Conservation (phyloP, 495 filamentous ascomycete genomes). For the Neurospora sp. region DNA sequence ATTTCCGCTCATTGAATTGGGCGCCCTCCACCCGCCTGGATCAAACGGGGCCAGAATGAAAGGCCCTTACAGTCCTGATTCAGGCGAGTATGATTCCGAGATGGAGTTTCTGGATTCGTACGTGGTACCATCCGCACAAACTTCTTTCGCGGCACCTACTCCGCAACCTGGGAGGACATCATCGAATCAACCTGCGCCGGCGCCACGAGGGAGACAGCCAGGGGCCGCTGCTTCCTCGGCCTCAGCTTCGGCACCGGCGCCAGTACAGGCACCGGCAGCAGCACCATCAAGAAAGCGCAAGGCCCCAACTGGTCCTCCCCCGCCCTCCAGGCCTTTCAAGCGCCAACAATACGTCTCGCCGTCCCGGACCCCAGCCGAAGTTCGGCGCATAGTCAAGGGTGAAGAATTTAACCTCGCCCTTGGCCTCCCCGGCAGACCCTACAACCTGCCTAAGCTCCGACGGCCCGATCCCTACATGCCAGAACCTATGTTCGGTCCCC, state of each 20-base stretch:
- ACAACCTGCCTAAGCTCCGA: background rate
- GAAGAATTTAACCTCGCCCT: background rate
- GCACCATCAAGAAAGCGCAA: background rate
- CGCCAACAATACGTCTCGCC: background rate
- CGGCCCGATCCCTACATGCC: background rate
- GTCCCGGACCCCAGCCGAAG: background rate
- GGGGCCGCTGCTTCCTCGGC: too few species aligned
- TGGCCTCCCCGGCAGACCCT: background rate
- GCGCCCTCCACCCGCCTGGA: background rate
- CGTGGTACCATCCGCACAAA: background rate
- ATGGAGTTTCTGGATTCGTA: background rate
- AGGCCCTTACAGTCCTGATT: background rate
- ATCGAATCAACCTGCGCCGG: background rate
- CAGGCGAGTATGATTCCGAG: background rate
- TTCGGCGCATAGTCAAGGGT: background rate
- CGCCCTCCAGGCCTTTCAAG: background rate
- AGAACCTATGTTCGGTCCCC: too few species aligned
- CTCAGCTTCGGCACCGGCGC: background rate
- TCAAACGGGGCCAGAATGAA: background rate
- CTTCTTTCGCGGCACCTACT: background rate
- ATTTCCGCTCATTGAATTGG: background rate
- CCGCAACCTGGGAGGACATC: background rate
- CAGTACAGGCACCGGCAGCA: background rate
- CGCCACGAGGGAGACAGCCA: background rate
- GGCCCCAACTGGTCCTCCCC: background rate